Conservation (phyloP, 2,329 filamentous ascomycete genomes). For the Phyllosticta citribraziliensis region DNA sequence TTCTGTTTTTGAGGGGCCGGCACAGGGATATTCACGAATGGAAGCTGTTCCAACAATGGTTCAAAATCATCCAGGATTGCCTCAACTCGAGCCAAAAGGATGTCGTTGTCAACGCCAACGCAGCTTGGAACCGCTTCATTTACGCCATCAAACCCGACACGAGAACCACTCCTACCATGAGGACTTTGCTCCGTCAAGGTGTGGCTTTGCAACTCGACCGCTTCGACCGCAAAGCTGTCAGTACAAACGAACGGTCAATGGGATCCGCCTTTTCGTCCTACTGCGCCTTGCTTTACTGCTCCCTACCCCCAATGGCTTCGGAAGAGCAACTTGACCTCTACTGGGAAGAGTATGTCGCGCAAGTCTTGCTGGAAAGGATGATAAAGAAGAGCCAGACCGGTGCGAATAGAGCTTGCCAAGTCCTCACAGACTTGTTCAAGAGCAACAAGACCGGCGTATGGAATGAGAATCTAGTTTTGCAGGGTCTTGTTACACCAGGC, state of each 20-base stretch:
- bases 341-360: conserved; percentile 67
- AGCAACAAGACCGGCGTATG: conserved; percentile 51
- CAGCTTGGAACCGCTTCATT: conserved; percentile 78
- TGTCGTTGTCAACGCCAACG: conserved; percentile 61
- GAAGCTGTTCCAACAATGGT: conserved; percentile 64
- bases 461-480: conserved; percentile 58
- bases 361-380: conserved; percentile 42
- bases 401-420: conserved; percentile 38
- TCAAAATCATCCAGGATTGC: conserved; percentile 68
- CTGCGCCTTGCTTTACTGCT: conserved; percentile 74
- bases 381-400: conserved; percentile 15
- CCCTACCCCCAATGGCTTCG: conserved; percentile 60
- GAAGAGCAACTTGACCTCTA: conserved; percentile 59
- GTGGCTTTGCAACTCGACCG: conserved; percentile 58
- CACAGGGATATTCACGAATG: conserved; percentile 53
- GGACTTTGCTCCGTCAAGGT: conserved; percentile 58
- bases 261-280: conserved; percentile 62
- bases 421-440: conserved; percentile 66
- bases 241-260: conserved; percentile 35
- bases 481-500: conserved; percentile 46
- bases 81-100: conserved; percentile 68
- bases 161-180: conserved; percentile 42
- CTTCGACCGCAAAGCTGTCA: conserved; percentile 51
- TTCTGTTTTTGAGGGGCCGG: conserved; percentile 61
- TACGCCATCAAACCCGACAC: conserved; percentile 61